Evolutionary conservation across 768 basidiomycete genomes (phyloP), one percentile per base, ranked within the genome.

Genomic region (Kwoniella botswanensis): DNA sequence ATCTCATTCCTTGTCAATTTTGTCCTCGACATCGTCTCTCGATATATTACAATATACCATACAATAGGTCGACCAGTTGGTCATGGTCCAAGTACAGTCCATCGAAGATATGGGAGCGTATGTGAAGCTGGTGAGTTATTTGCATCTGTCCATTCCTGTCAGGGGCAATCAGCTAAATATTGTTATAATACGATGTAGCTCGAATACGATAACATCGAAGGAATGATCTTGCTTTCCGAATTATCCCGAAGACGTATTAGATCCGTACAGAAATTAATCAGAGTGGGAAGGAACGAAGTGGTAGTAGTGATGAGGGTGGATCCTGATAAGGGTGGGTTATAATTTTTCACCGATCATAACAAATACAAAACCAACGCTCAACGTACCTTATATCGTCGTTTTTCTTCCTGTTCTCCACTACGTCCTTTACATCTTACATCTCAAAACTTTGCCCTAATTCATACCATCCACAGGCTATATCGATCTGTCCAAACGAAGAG

Each of bases 31-130:
- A 41, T 26, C 12, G 2, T 24, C 44, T 50, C 12, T n/a, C 29
- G 24, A 26, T 26, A 4, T 4, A 26, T 26, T 26, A 2, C 5
- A 7, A 35, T 7, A 1, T 35, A 35, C 1, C 35, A 35, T 35
- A 5, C 6, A 35, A 35, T 93, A 98, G 84, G 93, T 97, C 73
- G 96, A 99, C 83, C 93, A 97, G 84, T 90, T 98, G 63, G 97
- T 98, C 85, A 98, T 98, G 96, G 97, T 99, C 13, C 95, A 98
- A 82, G 97, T 99, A 73, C 92, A 93, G 84, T 94, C 97, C 86
- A 99, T 99, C 79, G 93, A 94, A 63, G 96, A 99, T 85, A 99
- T 98, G 96, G 97, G 97, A 59, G 97, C 97, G 56, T 98, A 99
- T 83, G 97, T 99, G 74, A 98, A 98, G 82, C 87, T 99, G 76